Base-by-base conservation (phyloP, 1,284 basidiomycete species). In the Lignosus rhinocerotis region DNA sequence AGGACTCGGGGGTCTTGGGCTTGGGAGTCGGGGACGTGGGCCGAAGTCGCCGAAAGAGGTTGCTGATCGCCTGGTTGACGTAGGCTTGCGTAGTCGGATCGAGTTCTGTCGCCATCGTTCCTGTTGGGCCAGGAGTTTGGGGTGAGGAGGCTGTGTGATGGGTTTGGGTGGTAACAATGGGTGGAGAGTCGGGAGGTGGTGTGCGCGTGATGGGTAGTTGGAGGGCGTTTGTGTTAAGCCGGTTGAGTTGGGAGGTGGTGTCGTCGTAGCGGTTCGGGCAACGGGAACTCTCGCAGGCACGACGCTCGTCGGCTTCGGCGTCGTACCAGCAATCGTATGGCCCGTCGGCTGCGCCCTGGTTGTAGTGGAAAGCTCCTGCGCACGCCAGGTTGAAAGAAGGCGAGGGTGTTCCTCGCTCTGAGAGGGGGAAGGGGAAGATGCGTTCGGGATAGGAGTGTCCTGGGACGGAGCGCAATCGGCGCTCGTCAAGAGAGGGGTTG, bases 1-100 rank as follows among this genome's bases (percentile, higher is more conserved):
- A 58, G 41, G 48, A 21, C 17, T 55, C 48, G 38, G 58, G 58
- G 14, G 54, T 49, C 21, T 55, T 51, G 52, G 44, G 11, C 34
- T 55, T 54, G 21, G 52, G 33, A 6, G 31, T 14, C 14, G 41
- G 30, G n/a, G 32, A 2, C 16, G 33, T 14, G 32, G 48, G 17
- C 9, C 41, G 49, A 21, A 51, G 43, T 5, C 42, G 42, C 11
- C 31, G 17, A 42, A 56, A 43, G 41, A 56, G 42, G 8, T 2
- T 12, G n/a, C 21, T 16, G 42, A 53, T 53, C 33, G 52, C 52
- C 52, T 19, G 7, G 21, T 21, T 14, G 45, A 47, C 30, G 30
- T 47, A 47, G 45, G 45, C 45, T 47, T 47, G 25, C 25, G 44
- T 17, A 49, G 25, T 17, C 30, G 8, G 42, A 32, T 30, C 44